Percentiles rank a stretch among this genome's conserved stretches.
Conservation (phyloP, 2,329 filamentous ascomycete species). For the Phoma sp. region DNA sequence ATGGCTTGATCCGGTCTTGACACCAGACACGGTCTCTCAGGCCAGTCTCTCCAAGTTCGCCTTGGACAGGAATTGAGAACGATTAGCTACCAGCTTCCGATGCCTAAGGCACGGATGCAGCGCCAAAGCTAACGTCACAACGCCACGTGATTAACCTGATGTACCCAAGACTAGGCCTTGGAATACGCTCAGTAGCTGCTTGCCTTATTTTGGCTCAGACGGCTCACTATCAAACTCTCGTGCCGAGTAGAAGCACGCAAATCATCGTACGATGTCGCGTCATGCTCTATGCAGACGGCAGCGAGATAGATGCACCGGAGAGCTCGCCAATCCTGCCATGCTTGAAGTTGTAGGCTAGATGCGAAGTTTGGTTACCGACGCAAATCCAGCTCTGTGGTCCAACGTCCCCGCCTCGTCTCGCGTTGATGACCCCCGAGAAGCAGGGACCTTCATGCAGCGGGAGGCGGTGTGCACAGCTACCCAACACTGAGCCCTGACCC, state of each 20-base stretch:
- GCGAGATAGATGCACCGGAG: neutral
- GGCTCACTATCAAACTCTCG: neutral
- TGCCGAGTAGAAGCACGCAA: neutral
- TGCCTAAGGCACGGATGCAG: neutral
- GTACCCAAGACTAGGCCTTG: neutral
- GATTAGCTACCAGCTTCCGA: neutral
- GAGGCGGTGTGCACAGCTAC: slow-evolving; percentile 3
- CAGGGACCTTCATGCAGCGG: neutral
- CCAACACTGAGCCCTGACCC: neutral
- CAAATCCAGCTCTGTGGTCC: slow-evolving; percentile 2
- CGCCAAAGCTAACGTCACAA: neutral
- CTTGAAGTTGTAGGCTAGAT: neutral
- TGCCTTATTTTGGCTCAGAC: neutral
- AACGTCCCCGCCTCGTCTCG: neutral
- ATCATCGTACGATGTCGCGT: slow-evolving; percentile 3
- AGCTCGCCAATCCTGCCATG: neutral
- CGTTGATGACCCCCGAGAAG: neutral
- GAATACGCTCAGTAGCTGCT: neutral
- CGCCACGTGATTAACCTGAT: neutral
- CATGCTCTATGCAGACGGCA: neutral
- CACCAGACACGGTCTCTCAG: no score
- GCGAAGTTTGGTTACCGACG: neutral
- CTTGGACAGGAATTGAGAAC: neutral
- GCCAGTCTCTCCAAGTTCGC: neutral
- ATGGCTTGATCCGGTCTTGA: no score